Conservation (phyloP, 148 eudicot genomes). For the Tetragonia tetragonoides region DNA sequence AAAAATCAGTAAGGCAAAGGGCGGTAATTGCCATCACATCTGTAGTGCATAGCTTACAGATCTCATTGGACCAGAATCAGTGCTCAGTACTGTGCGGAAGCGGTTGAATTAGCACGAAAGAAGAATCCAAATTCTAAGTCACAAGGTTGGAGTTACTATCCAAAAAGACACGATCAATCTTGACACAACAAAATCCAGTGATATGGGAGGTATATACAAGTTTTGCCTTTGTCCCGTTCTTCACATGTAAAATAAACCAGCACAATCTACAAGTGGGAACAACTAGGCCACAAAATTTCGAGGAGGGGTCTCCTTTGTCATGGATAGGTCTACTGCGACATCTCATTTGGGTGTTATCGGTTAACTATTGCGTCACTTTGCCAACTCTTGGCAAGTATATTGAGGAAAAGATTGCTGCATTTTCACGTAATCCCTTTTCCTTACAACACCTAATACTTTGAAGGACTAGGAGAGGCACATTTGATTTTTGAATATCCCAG, state of each 20-base stretch:
- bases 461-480: slow-evolving; percentile 12
- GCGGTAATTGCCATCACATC: not conserved
- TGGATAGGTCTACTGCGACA: slow-evolving; percentile 19
- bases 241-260: slow-evolving; percentile 29
- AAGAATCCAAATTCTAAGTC: slow-evolving; percentile 8
- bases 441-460: not conserved
- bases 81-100: not conserved
- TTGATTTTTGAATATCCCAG: not conserved
- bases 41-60: not conserved
- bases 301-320: slow-evolving; percentile 21
- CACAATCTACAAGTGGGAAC: slow-evolving; percentile 19
- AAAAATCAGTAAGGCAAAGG: not conserved
- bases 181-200: slow-evolving; percentile 8
- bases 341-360: slow-evolving; percentile 7
- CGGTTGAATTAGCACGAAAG: not conserved
- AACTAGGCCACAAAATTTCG: slow-evolving; percentile 16
- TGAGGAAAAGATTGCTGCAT: slow-evolving; percentile 12
- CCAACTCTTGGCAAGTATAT: slow-evolving; percentile 18
- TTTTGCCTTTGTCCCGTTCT: slow-evolving; percentile 26
- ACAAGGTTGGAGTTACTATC: slow-evolving; percentile 5
- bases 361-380: slow-evolving; percentile 15
- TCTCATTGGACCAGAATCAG: not conserved
- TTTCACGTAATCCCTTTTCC: not conserved
- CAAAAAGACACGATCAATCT: slow-evolving; percentile 17
- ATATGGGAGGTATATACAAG: slow-evolving; percentile 21